phyloP scores from a whole-genome alignment of 2,329 filamentous ascomycete genomes.

The Periconia sp. region DNA sequence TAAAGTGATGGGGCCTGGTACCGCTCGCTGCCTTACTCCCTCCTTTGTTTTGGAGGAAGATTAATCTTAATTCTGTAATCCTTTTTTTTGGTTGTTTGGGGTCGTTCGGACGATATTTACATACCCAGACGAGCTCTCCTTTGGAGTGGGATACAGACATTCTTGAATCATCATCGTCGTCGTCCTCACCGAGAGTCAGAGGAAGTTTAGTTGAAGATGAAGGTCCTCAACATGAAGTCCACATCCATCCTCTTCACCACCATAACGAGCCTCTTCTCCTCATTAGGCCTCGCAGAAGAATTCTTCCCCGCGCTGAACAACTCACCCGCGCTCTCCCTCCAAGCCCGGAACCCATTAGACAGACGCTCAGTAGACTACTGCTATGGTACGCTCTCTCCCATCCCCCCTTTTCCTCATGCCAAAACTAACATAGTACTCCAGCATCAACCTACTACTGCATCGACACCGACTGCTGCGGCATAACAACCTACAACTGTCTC shows the following conservation, averaged over 20 bases:
- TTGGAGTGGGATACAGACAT: no score
- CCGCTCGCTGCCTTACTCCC: no score
- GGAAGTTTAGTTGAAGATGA: background rate
- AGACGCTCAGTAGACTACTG: constrained; percentile 3
- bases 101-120: no score
- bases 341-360: background rate
- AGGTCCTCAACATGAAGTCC: background rate
- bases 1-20: no score
- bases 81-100: no score
- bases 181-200: no score
- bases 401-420: background rate
- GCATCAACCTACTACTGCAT: constrained; percentile 2
- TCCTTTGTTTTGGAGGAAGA: no score
- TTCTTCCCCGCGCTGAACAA: background rate
- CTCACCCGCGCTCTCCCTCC: background rate
- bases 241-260: background rate
- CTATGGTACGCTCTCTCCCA: background rate
- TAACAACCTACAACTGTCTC: constrained; percentile 4
- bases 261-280: background rate
- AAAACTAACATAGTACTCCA: background rate
- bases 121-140: no score
- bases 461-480: constrained; percentile 2
- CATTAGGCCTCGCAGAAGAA: background rate
- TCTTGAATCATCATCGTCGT: no score
- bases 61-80: no score